These are phyloP conservation scores for Tetrahymena malaccensis DNA, from an alignment of 73 alveolate genomes.

Conservation along the genomic window DNA sequence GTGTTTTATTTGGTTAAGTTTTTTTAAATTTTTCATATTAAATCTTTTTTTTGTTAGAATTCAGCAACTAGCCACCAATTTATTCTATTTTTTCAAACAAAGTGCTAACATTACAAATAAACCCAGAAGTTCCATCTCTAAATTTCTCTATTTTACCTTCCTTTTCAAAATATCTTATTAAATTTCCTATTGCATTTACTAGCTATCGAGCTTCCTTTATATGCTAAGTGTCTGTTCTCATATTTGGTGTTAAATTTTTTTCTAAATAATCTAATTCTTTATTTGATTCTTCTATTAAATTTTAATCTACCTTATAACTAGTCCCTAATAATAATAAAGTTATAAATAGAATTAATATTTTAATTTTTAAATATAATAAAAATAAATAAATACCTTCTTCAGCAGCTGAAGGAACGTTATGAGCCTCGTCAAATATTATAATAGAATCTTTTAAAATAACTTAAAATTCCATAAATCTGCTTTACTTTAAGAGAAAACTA, in stretches of 20 bases:
- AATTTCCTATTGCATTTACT: background rate
- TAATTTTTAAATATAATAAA: background rate
- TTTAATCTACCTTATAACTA: background rate
- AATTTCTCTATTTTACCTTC: background rate
- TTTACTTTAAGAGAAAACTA: slow-evolving; percentile 58
- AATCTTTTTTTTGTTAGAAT: background rate
- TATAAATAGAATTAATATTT: background rate
- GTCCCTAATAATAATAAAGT: background rate
- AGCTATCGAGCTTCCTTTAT: background rate
- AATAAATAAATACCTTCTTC: slow-evolving; percentile 4
- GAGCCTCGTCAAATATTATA: slow-evolving; percentile 36
- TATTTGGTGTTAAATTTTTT: background rate
- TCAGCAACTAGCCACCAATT: background rate
- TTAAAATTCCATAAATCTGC: slow-evolving; percentile 30
- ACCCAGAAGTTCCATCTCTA: background rate
- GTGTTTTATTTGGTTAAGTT: background rate
- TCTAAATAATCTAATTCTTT: background rate
- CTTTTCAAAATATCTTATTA: background rate
- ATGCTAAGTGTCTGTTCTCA: background rate
- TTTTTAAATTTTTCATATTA: background rate
- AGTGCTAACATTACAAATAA: background rate
- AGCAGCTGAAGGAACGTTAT: slow-evolving; percentile 20
- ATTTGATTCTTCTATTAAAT: background rate
- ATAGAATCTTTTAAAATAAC: slow-evolving; percentile 8
- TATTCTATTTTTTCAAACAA: background rate